Evolutionary conservation across 192 early-diverging fungal genomes (phyloP).

Genomic region (Coemansia sp.): DNA sequence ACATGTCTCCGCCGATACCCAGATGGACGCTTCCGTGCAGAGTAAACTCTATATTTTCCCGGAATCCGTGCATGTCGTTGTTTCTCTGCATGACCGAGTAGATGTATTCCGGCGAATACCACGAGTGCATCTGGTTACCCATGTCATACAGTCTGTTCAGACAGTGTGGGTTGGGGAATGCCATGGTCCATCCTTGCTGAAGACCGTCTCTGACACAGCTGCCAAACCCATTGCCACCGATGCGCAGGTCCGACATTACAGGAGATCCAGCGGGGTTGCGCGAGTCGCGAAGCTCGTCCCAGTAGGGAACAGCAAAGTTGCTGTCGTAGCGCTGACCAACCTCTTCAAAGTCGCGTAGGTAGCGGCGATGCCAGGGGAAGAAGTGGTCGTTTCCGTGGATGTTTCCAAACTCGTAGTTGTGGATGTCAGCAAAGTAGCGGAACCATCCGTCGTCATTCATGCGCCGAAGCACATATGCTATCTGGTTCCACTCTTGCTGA

Average conservation of each 20-base stretch:
- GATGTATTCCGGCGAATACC: conserved; percentile 54
- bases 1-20: conserved; percentile 56
- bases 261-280: conserved; percentile 46
- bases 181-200: conserved; percentile 38
- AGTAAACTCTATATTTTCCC: conserved; percentile 52
- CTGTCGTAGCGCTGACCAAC: conserved; percentile 51
- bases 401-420: conserved; percentile 47
- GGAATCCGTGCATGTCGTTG: conserved; percentile 47
- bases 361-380: conserved; percentile 59
- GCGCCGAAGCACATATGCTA: conserved; percentile 27
- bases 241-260: conserved; percentile 28
- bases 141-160: conserved; percentile 34
- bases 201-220: conserved; percentile 46
- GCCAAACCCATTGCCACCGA: conserved; percentile 51
- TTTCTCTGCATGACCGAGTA: conserved; percentile 47
- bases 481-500: conserved; percentile 39
- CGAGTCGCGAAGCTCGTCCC: conserved; percentile 61
- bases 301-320: conserved; percentile 57
- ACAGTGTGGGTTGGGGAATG: conserved; percentile 46
- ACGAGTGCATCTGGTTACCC: conserved; percentile 38
- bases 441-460: conserved; percentile 54
- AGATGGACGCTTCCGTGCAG: conserved; percentile 56
- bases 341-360: conserved; percentile 56
- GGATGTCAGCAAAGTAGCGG: conserved; percentile 38
- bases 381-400: conserved; percentile 57